Percentiles rank a stretch among this genome's conserved stretches.
These are phyloP conservation scores for Salix dunnii DNA, from an alignment of 345 rosid species.

Conservation along the genomic window DNA sequence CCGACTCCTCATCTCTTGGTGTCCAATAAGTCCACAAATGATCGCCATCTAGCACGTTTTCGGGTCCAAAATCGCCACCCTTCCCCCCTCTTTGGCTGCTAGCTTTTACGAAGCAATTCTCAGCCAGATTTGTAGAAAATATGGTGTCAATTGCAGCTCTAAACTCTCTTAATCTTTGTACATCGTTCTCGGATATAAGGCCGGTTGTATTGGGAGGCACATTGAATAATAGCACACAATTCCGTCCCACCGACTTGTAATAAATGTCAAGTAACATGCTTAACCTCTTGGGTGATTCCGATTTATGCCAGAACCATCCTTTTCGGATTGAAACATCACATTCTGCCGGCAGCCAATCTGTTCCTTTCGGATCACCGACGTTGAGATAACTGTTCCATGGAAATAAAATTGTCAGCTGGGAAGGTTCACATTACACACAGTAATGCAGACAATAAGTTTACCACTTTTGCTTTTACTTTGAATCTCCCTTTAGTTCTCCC, in stretches of 20 bases:
- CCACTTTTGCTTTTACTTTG: too few species aligned
- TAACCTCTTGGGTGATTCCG: slow-evolving; percentile 48
- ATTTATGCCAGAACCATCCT: slow-evolving; percentile 76
- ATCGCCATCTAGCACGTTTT: slow-evolving; percentile 52
- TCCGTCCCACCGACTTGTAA: slow-evolving; percentile 65
- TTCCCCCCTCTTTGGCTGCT: slow-evolving; percentile 61
- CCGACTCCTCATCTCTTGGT: slow-evolving; percentile 25
- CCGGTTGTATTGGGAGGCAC: slow-evolving; percentile 70
- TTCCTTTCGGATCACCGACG: slow-evolving; percentile 56
- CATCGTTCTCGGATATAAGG: slow-evolving; percentile 51
- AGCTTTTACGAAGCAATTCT: slow-evolving; percentile 30
- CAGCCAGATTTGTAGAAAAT: slow-evolving; percentile 49
- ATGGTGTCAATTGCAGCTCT: slow-evolving; percentile 42
- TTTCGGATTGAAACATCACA: slow-evolving; percentile 62
- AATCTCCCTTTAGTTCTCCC: too few species aligned
- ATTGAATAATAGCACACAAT: slow-evolving; percentile 55
- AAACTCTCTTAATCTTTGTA: slow-evolving; percentile 41
- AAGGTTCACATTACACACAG: neutral
- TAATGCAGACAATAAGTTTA: too few species aligned
- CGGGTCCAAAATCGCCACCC: slow-evolving; percentile 50
- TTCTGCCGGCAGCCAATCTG: slow-evolving; percentile 64
- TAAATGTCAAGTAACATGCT: slow-evolving; percentile 53
- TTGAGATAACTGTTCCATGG: slow-evolving; percentile 46
- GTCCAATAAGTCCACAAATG: slow-evolving; percentile 74
- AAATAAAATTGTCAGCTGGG: neutral